Conservation (phyloP, 2,329 filamentous ascomycete genomes). For the Aspergillus alliaceus region DNA sequence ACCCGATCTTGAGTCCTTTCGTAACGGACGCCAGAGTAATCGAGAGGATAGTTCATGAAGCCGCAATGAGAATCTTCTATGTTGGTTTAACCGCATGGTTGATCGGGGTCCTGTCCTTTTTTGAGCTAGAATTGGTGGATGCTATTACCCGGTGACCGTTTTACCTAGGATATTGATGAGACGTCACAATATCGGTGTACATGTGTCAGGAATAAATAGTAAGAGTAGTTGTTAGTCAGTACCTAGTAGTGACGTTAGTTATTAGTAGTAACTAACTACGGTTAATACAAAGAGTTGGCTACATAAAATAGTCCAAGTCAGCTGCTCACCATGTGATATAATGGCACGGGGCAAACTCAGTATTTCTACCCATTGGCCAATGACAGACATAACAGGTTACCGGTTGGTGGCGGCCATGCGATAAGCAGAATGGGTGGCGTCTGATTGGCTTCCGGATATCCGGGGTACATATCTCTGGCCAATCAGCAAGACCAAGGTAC, state of each 20-base stretch:
- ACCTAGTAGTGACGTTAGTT: too few relatives aligned
- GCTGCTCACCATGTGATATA: not conserved
- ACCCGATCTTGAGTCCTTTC: not conserved
- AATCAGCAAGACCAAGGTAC: not conserved
- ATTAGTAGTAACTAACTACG: too few relatives aligned
- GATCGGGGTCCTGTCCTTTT: too few relatives aligned
- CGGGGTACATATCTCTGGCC: constrained; percentile 3
- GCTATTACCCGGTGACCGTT: not conserved
- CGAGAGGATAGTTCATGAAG: not conserved
- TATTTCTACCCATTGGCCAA: too few relatives aligned
- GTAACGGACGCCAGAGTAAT: not conserved
- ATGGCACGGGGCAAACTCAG: not conserved
- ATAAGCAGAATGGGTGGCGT: not conserved
- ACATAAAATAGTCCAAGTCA: too few relatives aligned
- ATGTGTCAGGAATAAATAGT: too few relatives aligned
- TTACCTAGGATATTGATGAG: too few relatives aligned
- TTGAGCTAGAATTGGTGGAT: not conserved
- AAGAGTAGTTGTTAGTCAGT: too few relatives aligned
- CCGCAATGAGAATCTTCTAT: not conserved
- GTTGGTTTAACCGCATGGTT: too few relatives aligned
- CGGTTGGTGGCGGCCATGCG: not conserved
- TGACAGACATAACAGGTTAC: not conserved
- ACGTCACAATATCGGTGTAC: too few relatives aligned
- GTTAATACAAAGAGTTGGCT: too few relatives aligned
- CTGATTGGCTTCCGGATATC: not conserved